Base-by-base conservation (phyloP, 2,329 filamentous ascomycete genomes). In the Paraphaeosphaeria minitans region DNA sequence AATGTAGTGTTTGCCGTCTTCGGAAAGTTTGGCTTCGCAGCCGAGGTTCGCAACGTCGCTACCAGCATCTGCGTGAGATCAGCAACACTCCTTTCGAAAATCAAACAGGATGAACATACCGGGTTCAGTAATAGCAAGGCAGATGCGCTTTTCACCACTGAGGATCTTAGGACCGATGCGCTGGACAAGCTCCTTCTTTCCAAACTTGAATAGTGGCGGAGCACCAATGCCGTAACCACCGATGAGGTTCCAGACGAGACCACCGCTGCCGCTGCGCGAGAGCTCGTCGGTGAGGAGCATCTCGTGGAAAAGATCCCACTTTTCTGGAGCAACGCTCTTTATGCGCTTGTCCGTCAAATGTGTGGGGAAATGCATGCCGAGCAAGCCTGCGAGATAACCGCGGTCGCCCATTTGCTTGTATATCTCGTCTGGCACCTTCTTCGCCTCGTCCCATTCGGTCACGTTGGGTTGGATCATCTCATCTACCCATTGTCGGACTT, bases 271-370 rank as follows among this genome's bases (percentile, higher is more conserved):
- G 52, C 88, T 83, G 56, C 95, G 91, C 41, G 92, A 96, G 46
- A 99, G 82, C 84, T 99, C 95, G 69, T 99, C 95, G 1, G 94
- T 98, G 59, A 99, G 76, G 46, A 98, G 84, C 86, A 98, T 85
- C 84, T 99, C 95, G 80, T 99, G 95, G 88, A 98, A 99, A 46
- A 96, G 86, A 81, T 99, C 95, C 94, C 94, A 99, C 76, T 95
- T 89, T 80, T 97, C 92, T 0, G 91, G 82, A 0, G 89, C 79
- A 13, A 99, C 95, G 50, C 87, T 89, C 80, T 90, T 87, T 69
- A 97, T 86, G 6, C 84, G 81, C 73, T 89, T 85, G 43, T 88
- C 82, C 22, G 87, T 88, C 73, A 94, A 89, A 67, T 96, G 81
- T 59, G 84, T 85, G 14, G 92, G 93, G 80, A 91, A 98, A 73